Percentiles rank a stretch among this genome's conserved stretches.
These are phyloP conservation scores for Gastrolobium villosum DNA, from an alignment of 306 rosid genomes.

Conservation along the genomic window DNA sequence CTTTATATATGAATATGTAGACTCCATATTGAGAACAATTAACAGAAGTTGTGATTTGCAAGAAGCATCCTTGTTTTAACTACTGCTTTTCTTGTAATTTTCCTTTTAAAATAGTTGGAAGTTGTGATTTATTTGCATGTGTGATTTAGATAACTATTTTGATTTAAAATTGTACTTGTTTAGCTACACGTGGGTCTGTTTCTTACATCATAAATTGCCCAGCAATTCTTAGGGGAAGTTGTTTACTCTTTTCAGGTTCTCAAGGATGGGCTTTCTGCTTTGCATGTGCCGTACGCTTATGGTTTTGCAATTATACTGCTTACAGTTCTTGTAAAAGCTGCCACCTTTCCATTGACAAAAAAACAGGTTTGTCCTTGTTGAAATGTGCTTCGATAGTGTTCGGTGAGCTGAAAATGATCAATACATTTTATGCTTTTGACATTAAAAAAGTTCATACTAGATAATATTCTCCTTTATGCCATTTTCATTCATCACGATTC, in stretches of 20 bases:
- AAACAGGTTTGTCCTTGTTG: constrained; percentile 71
- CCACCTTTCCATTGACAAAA: constrained; percentile 86
- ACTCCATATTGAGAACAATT: neutral
- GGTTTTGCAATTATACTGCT: constrained; percentile 97
- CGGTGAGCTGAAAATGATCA: constrained; percentile 33
- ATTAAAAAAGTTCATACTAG: neutral
- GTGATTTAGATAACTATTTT: constrained; percentile 25
- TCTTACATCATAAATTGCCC: constrained; percentile 3
- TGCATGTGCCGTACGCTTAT: constrained; percentile 91
- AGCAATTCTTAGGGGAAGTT: constrained; percentile 23
- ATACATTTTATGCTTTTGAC: constrained; percentile 13
- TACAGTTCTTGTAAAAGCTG: constrained; percentile 86
- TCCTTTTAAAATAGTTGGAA: neutral
- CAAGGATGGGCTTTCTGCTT: constrained; percentile 82
- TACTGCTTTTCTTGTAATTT: neutral
- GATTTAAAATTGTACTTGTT: neutral
- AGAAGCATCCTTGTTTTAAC: neutral
- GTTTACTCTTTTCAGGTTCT: constrained; percentile 66
- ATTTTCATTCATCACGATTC: neutral
- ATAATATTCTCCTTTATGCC: neutral
- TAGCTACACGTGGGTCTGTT: constrained; percentile 7
- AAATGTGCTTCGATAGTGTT: constrained; percentile 13
- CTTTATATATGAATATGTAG: neutral
- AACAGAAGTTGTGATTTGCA: neutral
- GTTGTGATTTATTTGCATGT: neutral